Base-by-base conservation (phyloP, 2,329 filamentous ascomycete species). In the Cercospora canescens region DNA sequence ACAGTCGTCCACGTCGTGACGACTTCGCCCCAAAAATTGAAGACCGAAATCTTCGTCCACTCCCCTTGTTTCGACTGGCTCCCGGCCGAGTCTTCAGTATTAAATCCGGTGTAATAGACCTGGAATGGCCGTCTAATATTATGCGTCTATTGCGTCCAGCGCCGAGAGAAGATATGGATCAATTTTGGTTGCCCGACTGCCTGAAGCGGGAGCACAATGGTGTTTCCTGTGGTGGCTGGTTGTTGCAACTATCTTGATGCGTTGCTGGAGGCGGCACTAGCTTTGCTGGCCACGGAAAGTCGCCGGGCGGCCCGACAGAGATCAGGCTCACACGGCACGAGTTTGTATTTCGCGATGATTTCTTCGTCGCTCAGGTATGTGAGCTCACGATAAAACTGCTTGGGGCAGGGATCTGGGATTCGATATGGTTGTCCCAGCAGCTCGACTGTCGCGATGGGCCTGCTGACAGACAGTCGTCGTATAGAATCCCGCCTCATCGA, bases 321-420 rank as follows among this genome's bases (percentile, higher is more conserved):
- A 9, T 67, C 65, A 26, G 45, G n/a, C n/a, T 28, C 48, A 59
- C 54, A 69, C 1, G 61, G 64, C 3, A 62, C 62, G 6, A 69
- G 58, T 12, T 58, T 32, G 62, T 69, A 67, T 32, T 69, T 69
- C 28, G 50, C 52, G 26, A 69, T 64, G 11, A 69, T 59, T 21
- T 69, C 67, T 2, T 69, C 67, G 37, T 69, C 67, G 52, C 63
- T 62, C 26, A 67, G 28, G 16, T 59, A 69, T 3, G 67, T 69
- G 54, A 69, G 67, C 12, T 69, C 67, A 32, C 58, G 67, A 24
- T 69, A 69, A 35, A 69, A 69, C 11, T 62, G 52, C 50, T 69
- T 64, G 21, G 26, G 32, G 18, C 60, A 39, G 24, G 41, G 64
- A 16, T 56, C 55, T 55, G 64, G 67, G 9, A 69, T 45, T 8